phyloP scores from a whole-genome alignment of 2,329 filamentous ascomycete species.

The Furcasterigmium furcatum region DNA sequence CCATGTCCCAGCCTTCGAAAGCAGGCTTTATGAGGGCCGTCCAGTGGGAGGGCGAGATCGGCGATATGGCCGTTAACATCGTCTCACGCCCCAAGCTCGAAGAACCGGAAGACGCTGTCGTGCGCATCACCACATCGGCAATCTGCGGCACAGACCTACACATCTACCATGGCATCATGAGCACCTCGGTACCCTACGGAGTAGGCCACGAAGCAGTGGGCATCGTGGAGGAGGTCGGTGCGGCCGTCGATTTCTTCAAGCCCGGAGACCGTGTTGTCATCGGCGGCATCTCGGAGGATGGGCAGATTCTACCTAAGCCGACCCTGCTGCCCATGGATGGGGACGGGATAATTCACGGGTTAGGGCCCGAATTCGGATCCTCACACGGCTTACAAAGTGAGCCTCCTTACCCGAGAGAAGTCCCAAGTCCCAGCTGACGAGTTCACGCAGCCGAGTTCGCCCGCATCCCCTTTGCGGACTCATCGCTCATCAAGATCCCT shows the following conservation, averaged over 20 bases:
- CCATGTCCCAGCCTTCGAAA: too few relatives aligned
- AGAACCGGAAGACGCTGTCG: constrained; percentile 25
- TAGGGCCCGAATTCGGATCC: too few relatives aligned
- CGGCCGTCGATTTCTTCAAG: constrained; percentile 25
- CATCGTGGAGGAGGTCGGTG: constrained; percentile 28
- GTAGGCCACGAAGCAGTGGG: constrained; percentile 40
- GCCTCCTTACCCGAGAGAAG: too few relatives aligned
- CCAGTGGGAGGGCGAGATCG: constrained; percentile 19
- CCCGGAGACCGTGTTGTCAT: constrained; percentile 35
- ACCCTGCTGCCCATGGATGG: too few relatives aligned
- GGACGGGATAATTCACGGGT: too few relatives aligned
- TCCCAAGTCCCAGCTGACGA: not conserved
- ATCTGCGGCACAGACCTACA: constrained; percentile 32
- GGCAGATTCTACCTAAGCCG: not conserved
- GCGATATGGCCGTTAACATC: constrained; percentile 12
- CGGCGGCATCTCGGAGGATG: constrained; percentile 16
- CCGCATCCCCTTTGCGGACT: constrained; percentile 63
- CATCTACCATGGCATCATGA: constrained; percentile 22
- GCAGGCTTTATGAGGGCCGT: constrained; percentile 8
- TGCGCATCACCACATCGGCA: constrained; percentile 26
- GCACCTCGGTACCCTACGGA: constrained; percentile 12
- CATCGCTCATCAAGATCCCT: constrained; percentile 60
- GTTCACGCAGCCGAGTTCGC: constrained; percentile 44
- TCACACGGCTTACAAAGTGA: constrained; percentile 9
- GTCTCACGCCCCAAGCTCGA: constrained; percentile 12